Evolutionary conservation across 2,329 filamentous ascomycete species (phyloP), one percentile per base, ranked within the genome.

Genomic region (Trichophyton benhamiae): DNA sequence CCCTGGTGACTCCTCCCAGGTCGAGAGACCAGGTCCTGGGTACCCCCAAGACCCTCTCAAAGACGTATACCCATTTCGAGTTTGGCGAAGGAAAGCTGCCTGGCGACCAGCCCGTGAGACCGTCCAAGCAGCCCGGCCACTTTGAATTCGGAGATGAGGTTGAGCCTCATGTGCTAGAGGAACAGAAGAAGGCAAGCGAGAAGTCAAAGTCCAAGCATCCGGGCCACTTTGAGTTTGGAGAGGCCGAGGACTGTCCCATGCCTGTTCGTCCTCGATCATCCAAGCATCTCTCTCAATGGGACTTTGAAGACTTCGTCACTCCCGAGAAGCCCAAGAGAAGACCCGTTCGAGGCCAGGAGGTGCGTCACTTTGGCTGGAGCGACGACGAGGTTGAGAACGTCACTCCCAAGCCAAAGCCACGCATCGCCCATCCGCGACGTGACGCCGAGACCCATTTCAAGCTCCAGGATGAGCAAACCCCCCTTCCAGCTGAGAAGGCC

Each of bases 11-110:
- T 22, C 64, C 70, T 25, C 69, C 68, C 62, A 66, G 63, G 27
- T 55, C 49, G 15, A 36, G 49, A 17, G 49, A 36, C 27, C 57
- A 22, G 41, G 60, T 64, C 63, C 87, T 95, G 70, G 83, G 81
- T 62, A 85, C 68, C 38, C 75, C 76, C 66, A 83, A 87, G 69
- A 86, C 88, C 5, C 83, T 94, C 72, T 83, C 88, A 1, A 84
- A 84, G 70, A 95, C 90, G 74, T 96, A 85, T 76, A 80, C 87
- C 62, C 92, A 97, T 75, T 95, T 95, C 71, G 86, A 91, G 63
- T 88, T 95, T 70, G 84, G 81, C 62, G 85, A 71, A 76, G 49
- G 49, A 27, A 55, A 55, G 49, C 15, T 55, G n/a, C 20, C 52
- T 4, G 41, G 33, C 15, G 55, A 41, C 22, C 6, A 38, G 55